Evolutionary conservation across 495 filamentous ascomycete genomes (phyloP).

Genomic region (Cercophora scortea): DNA sequence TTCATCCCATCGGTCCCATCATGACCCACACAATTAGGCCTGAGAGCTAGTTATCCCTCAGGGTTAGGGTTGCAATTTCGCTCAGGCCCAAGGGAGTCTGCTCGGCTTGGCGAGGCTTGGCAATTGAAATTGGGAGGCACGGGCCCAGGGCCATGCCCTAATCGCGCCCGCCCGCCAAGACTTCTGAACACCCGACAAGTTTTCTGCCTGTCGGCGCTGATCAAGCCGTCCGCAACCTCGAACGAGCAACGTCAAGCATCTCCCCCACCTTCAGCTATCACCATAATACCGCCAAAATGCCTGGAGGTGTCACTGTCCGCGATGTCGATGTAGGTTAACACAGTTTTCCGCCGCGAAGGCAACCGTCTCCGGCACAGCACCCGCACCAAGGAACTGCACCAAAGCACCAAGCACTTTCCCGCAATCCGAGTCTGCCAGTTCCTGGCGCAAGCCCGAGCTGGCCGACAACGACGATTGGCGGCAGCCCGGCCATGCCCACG

Average conservation of each 20-base stretch:
- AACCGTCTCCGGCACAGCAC: slow-evolving; percentile 2
- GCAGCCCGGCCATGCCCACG: slow-evolving; percentile 19
- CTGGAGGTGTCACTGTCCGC: slow-evolving; percentile 74
- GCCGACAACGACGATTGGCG: slow-evolving; percentile 19
- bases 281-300: slow-evolving; percentile 60
- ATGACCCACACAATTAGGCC: not conserved
- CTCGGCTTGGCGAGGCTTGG: not conserved
- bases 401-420: not conserved
- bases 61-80: not conserved
- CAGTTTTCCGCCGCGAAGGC: slow-evolving; percentile 17
- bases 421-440: slow-evolving; percentile 16
- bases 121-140: no score
- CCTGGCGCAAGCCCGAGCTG: slow-evolving; percentile 13
- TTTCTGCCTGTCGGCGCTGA: not conserved
- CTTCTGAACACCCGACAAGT: not conserved
- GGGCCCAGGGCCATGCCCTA: not conserved
- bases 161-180: not conserved
- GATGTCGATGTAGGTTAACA: slow-evolving; percentile 76
- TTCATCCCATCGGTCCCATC: no score
- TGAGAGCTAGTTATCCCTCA: not conserved
- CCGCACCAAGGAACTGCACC: slow-evolving; percentile 1
- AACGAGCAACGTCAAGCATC: not conserved
- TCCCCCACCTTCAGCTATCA: slow-evolving; percentile 9
- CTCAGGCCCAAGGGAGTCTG: not conserved
- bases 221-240: not conserved